phyloP scores from a whole-genome alignment of 2,329 filamentous ascomycete species.

The Aureobasidium uvarum region DNA sequence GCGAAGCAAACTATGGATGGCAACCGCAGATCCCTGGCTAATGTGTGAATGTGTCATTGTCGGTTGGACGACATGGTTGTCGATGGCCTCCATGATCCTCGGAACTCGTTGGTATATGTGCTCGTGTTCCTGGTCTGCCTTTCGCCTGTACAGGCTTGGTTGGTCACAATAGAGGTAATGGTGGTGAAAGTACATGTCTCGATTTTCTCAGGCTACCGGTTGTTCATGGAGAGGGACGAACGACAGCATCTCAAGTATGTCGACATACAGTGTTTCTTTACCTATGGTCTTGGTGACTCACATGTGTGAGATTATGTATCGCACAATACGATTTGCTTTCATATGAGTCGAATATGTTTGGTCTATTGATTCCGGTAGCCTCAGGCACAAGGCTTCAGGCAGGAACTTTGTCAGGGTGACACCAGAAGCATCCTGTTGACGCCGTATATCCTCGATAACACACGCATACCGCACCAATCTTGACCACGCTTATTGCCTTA shows the following conservation, averaged over 20 bases:
- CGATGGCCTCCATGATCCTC: not conserved
- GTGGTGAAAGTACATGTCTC: not conserved
- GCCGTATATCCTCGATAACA: not conserved
- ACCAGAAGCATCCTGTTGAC: not conserved
- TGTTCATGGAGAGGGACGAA: not conserved
- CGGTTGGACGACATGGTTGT: constrained; percentile 10
- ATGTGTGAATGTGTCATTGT: constrained; percentile 41
- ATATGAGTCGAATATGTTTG: not conserved
- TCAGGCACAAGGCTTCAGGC: not conserved
- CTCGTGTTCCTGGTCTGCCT: not conserved
- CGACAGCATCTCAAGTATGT: not conserved
- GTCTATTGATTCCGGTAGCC: not conserved
- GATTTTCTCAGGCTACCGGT: not conserved
- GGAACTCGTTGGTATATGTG: not conserved
- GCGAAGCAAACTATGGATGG: constrained; percentile 14
- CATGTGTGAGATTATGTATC: not conserved
- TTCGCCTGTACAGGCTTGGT: not conserved
- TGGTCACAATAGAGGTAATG: not conserved
- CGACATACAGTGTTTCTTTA: no score
- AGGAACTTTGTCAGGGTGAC: not conserved
- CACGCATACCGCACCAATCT: not conserved
- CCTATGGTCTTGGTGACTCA: not conserved
- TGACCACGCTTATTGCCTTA: not conserved
- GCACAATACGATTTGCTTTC: not conserved
- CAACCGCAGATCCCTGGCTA: constrained; percentile 23